These are phyloP conservation scores for Saitozyma sp. DNA, from an alignment of 768 basidiomycete species.

Conservation along the genomic window DNA sequence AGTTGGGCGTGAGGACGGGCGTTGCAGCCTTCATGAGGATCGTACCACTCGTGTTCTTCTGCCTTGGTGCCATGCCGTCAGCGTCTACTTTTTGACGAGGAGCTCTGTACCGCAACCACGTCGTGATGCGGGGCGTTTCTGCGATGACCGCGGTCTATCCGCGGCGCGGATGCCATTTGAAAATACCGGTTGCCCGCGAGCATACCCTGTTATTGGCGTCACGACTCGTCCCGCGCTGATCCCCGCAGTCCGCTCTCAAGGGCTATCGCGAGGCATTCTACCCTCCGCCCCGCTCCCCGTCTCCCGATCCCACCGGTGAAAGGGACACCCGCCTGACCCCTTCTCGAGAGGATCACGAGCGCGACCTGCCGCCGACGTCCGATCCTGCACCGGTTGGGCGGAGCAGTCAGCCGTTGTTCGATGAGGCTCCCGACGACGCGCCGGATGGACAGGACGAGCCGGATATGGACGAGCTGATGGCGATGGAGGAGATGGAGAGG, in stretches of 20 bases:
- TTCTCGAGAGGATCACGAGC: conserved; percentile 48
- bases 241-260: conserved; percentile 28
- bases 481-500: conserved; percentile 70
- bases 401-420: conserved; percentile 8
- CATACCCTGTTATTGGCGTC: too few species aligned
- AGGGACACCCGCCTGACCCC: conserved; percentile 10
- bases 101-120: too few species aligned
- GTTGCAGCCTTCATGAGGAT: background rate
- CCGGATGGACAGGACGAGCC: conserved; percentile 46
- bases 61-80: too few species aligned
- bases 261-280: conserved; percentile 44
- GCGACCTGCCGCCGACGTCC: conserved; percentile 40
- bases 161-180: too few species aligned
- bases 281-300: conserved; percentile 27
- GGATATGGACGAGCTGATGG: conserved; percentile 51
- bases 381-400: background rate
- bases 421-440: conserved; percentile 21
- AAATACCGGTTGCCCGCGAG: too few species aligned
- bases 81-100: too few species aligned
- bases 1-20: conserved; percentile 26
- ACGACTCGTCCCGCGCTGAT: conserved; percentile 1
- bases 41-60: too few species aligned
- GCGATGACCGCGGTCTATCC: too few species aligned
- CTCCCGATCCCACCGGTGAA: conserved; percentile 18
- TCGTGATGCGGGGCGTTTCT: too few species aligned